Percentiles rank a stretch among this genome's conserved stretches.
phyloP scores from a whole-genome alignment of 2,329 filamentous ascomycete genomes.

The Annulohypoxylon truncatum region DNA sequence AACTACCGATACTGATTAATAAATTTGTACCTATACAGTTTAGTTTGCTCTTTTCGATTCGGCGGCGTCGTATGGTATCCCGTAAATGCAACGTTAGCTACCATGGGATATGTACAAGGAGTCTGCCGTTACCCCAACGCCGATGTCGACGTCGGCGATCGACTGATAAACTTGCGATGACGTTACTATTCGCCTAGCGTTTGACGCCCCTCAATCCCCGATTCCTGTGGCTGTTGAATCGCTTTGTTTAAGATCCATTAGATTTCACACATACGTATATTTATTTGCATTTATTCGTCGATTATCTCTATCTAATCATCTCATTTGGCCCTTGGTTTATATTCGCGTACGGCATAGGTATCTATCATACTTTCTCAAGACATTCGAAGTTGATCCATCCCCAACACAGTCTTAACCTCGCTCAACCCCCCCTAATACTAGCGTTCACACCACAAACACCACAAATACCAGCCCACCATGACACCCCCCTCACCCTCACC shows the following conservation, averaged over 20 bases:
- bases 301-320: not conserved
- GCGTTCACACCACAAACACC: not conserved
- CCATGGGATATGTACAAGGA: not conserved
- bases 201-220: slow-evolving; percentile 8
- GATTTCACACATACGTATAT: too few species aligned
- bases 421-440: not conserved
- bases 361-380: not conserved
- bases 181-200: not conserved
- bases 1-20: too few species aligned
- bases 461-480: slow-evolving; percentile 2
- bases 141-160: slow-evolving; percentile 7
- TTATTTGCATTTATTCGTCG: too few species aligned
- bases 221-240: not conserved
- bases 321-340: too few species aligned
- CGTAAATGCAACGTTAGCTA: not conserved
- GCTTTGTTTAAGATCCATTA: not conserved
- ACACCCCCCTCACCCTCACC: not conserved
- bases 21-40: too few species aligned
- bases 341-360: not conserved
- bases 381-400: not conserved
- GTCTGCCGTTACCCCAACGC: not conserved
- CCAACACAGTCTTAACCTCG: not conserved
- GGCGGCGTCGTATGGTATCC: not conserved
- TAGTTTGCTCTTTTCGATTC: not conserved
- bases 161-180: slow-evolving; percentile 12